These are phyloP conservation scores for Colletotrichum spinosum DNA, from an alignment of 2,329 filamentous ascomycete species.

Conservation along the genomic window DNA sequence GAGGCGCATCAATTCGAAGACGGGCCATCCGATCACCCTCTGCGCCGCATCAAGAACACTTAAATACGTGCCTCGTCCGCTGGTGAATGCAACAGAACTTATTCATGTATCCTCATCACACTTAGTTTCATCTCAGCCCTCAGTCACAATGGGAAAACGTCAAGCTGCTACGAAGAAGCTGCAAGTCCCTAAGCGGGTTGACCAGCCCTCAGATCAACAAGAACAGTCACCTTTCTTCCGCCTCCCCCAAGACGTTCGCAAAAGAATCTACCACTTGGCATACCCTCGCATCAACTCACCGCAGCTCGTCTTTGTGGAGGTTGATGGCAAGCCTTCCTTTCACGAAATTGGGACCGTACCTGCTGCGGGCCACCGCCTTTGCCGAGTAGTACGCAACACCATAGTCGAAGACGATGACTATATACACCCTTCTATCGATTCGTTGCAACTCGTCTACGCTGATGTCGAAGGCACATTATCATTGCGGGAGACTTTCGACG, in stretches of 20 bases:
- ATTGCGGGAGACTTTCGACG: neutral
- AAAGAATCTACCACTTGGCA: constrained; percentile 10
- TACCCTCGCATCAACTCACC: constrained; percentile 18
- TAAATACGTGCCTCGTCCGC: too few relatives aligned
- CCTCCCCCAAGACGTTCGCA: constrained; percentile 19
- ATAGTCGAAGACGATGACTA: neutral
- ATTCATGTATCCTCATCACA: too few relatives aligned
- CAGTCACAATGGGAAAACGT: neutral
- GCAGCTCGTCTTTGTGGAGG: constrained; percentile 8
- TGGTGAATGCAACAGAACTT: too few relatives aligned
- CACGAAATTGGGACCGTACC: neutral
- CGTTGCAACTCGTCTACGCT: constrained; percentile 2
- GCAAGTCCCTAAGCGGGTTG: neutral
- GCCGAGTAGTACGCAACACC: neutral
- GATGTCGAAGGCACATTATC: neutral
- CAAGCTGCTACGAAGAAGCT: neutral
- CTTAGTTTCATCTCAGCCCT: neutral
- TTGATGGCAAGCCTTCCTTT: neutral
- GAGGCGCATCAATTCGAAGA: too few relatives aligned
- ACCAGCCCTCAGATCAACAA: neutral
- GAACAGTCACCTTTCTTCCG: constrained; percentile 19
- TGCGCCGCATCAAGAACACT: too few relatives aligned
- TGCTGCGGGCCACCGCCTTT: neutral
- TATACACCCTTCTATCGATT: constrained; percentile 13
- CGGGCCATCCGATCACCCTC: too few relatives aligned